Conservation (phyloP, 352 stramenopile species). For the Blastocystis sp. region DNA sequence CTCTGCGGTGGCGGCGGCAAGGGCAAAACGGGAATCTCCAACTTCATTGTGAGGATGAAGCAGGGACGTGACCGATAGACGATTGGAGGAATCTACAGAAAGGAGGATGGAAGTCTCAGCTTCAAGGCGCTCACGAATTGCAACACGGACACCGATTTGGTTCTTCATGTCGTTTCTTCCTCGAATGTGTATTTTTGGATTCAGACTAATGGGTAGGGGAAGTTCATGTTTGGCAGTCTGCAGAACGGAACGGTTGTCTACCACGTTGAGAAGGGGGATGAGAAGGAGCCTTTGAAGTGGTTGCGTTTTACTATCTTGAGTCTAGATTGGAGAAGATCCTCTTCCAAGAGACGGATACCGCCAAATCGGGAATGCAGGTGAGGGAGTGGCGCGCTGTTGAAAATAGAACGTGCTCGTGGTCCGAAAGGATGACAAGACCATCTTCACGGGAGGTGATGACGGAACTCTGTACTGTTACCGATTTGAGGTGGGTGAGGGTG, state of each 20-base stretch:
- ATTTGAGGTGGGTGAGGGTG: slow-evolving; percentile 16
- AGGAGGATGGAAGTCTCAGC: slow-evolving; percentile 14
- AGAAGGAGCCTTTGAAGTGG: slow-evolving; percentile 13
- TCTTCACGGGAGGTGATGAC: slow-evolving; percentile 62
- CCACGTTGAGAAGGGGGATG: slow-evolving; percentile 25
- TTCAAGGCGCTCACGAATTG: slow-evolving; percentile 21
- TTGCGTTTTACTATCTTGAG: not conserved
- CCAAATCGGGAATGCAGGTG: not conserved
- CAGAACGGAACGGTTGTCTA: slow-evolving; percentile 47
- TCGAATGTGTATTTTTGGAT: slow-evolving; percentile 15
- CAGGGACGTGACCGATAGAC: slow-evolving; percentile 7
- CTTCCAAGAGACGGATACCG: slow-evolving; percentile 34
- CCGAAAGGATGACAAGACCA: slow-evolving; percentile 25
- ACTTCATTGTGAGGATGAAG: slow-evolving; percentile 32
- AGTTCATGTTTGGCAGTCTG: slow-evolving; percentile 55
- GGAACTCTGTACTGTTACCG: not conserved
- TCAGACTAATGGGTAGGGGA: not conserved
- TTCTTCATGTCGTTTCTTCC: slow-evolving; percentile 23
- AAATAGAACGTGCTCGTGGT: not conserved
- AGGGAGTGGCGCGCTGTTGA: not conserved
- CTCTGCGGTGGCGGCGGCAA: slow-evolving; percentile 36
- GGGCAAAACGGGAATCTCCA: slow-evolving; percentile 30
- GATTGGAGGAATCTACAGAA: slow-evolving; percentile 28
- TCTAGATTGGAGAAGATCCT: slow-evolving; percentile 51
- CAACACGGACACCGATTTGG: slow-evolving; percentile 24